These are phyloP conservation scores for Pinus taeda DNA, from an alignment of 75 land plant species.

Conservation along the genomic window DNA sequence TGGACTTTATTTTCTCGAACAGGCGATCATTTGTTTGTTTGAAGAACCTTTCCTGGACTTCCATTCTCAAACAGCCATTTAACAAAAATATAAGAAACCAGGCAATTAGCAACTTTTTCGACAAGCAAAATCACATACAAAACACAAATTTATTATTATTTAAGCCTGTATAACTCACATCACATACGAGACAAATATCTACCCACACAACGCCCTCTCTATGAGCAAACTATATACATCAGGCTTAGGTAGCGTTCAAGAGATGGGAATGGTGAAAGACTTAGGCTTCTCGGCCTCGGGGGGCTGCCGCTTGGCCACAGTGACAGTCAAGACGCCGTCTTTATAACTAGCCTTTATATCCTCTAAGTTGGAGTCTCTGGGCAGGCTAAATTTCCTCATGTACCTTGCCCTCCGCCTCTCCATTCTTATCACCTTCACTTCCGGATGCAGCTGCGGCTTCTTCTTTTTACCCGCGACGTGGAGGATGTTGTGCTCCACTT, in stretches of 20 bases:
- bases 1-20: too few species aligned
- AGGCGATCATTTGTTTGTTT: too few species aligned
- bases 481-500: constrained; percentile 29
- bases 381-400: constrained; percentile 37
- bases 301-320: constrained; percentile 22
- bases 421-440: constrained; percentile 22
- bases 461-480: constrained; percentile 23
- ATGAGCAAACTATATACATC: too few species aligned
- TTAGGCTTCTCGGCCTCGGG: constrained; percentile 12
- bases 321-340: constrained; percentile 35
- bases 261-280: constrained; percentile 14
- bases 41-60: too few species aligned
- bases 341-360: constrained; percentile 17
- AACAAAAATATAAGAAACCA: too few species aligned
- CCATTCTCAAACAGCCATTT: too few species aligned
- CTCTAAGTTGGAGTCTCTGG: constrained; percentile 22
- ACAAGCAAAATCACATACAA: too few species aligned
- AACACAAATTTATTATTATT: too few species aligned
- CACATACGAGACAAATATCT: too few species aligned
- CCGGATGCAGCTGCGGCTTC: constrained; percentile 20
- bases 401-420: constrained; percentile 26
- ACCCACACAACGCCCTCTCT: too few species aligned
- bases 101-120: too few species aligned
- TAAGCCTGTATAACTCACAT: too few species aligned
- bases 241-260: not conserved